These are phyloP conservation scores for Pueraria montana DNA, from an alignment of 306 rosid species.

Conservation along the genomic window DNA sequence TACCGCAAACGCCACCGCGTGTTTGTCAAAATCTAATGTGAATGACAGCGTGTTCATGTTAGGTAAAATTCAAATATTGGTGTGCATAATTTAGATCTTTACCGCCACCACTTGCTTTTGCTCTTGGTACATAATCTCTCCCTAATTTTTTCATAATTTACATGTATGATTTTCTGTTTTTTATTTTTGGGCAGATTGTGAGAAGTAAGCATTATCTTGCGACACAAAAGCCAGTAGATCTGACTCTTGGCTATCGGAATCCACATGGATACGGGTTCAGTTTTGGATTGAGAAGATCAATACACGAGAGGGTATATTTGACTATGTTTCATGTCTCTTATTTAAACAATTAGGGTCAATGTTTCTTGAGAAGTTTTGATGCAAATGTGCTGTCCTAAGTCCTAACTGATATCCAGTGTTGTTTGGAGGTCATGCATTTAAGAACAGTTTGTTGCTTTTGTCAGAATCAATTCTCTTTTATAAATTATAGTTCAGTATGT, in stretches of 20 bases:
- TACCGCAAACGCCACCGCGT: neutral
- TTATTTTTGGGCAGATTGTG: constrained; percentile 51
- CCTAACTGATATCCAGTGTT: neutral
- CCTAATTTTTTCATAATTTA: neutral
- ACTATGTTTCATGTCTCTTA: constrained; percentile 35
- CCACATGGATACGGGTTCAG: constrained; percentile 44
- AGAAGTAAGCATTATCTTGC: constrained; percentile 51
- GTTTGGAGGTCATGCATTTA: constrained; percentile 20
- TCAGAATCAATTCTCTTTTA: neutral
- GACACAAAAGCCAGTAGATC: constrained; percentile 43
- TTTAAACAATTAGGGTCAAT: constrained; percentile 4
- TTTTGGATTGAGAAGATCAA: constrained; percentile 52
- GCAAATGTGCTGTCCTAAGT: constrained; percentile 28
- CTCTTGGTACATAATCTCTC: neutral
- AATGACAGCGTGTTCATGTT: neutral
- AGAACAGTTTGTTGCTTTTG: constrained; percentile 25
- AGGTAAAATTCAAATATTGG: constrained; percentile 5
- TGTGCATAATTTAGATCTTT: constrained; percentile 25
- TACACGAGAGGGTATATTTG: constrained; percentile 55
- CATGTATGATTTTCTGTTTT: neutral
- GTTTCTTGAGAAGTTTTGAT: constrained; percentile 11
- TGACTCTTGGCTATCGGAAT: constrained; percentile 51
- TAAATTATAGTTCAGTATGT: constrained; percentile 5
- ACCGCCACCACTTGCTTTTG: neutral
- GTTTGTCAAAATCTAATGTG: constrained; percentile 2